phyloP scores from a whole-genome alignment of 1,284 basidiomycete species.

The Entoloma clypeatum region DNA sequence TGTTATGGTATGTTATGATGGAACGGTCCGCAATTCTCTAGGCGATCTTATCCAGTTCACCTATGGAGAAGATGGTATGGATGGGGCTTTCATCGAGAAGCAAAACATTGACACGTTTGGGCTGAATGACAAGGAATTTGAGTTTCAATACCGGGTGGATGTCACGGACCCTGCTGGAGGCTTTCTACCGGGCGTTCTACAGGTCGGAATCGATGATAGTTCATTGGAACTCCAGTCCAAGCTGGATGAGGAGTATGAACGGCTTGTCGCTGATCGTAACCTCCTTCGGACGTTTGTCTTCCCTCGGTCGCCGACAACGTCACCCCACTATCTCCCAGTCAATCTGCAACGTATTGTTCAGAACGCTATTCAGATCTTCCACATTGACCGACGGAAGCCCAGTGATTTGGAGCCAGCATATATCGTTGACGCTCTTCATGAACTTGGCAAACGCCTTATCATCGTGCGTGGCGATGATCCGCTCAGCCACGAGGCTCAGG shows the following conservation, averaged over 20 bases:
- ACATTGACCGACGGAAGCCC: slow-evolving; percentile 90
- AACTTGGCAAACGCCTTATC: slow-evolving; percentile 67
- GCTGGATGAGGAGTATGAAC: slow-evolving; percentile 85
- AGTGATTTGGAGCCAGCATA: slow-evolving; percentile 89
- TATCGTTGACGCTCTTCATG: slow-evolving; percentile 78
- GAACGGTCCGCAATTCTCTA: slow-evolving; percentile 95
- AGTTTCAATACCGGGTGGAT: slow-evolving; percentile 90
- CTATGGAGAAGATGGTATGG: slow-evolving; percentile 99
- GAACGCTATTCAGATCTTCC: slow-evolving; percentile 97
- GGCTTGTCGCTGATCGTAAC: slow-evolving; percentile 74
- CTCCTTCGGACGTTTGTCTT: slow-evolving; percentile 84
- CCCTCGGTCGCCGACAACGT: slow-evolving; percentile 69
- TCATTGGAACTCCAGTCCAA: slow-evolving; percentile 87
- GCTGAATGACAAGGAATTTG: slow-evolving; percentile 82
- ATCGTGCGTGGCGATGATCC: slow-evolving; percentile 86
- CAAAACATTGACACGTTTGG: slow-evolving; percentile 90
- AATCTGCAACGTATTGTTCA: slow-evolving; percentile 94
- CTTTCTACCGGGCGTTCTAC: slow-evolving; percentile 78
- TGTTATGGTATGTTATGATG: slow-evolving; percentile 96
- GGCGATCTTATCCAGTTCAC: slow-evolving; percentile 96
- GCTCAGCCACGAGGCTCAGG: slow-evolving; percentile 75
- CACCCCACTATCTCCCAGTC: slow-evolving; percentile 83
- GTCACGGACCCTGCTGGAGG: slow-evolving; percentile 79
- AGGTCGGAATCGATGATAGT: slow-evolving; percentile 92
- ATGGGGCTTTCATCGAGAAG: slow-evolving; percentile 95